These are phyloP conservation scores for Fusarium sp. DNA, from an alignment of 2,329 filamentous ascomycete species.

Conservation along the genomic window DNA sequence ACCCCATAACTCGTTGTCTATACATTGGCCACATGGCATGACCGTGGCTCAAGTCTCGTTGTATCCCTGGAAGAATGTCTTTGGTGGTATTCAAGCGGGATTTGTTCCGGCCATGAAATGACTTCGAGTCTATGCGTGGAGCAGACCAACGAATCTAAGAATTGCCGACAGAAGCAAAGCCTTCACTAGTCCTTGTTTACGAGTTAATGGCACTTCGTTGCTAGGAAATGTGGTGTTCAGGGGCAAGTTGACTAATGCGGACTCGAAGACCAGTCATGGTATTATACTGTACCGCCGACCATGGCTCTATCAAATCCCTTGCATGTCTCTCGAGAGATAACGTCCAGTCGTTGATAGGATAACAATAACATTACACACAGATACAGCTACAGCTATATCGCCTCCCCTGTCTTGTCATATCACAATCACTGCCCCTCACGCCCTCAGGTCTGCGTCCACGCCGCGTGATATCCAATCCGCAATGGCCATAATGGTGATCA, in stretches of 20 bases:
- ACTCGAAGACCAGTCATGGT: neutral
- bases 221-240: slow-evolving; percentile 17
- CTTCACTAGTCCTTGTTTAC: neutral
- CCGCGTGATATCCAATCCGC: slow-evolving; percentile 71
- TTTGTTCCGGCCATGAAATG: slow-evolving; percentile 2
- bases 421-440: slow-evolving; percentile 8
- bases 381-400: neutral
- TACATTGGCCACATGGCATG: slow-evolving; percentile 10
- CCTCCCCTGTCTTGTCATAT: slow-evolving; percentile 1
- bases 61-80: neutral
- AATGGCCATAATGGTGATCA: slow-evolving; percentile 80
- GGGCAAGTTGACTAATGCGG: slow-evolving; percentile 11
- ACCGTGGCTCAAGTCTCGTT: slow-evolving; percentile 2
- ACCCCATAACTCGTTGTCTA: slow-evolving; percentile 3
- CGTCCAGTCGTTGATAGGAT: slow-evolving; percentile 25
- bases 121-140: slow-evolving; percentile 1
- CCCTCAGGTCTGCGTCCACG: slow-evolving; percentile 57
- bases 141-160: slow-evolving; percentile 22
- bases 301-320: slow-evolving; percentile 20
- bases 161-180: slow-evolving; percentile 15
- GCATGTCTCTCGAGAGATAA: slow-evolving; percentile 8
- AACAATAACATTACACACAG: slow-evolving; percentile 11
- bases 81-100: neutral
- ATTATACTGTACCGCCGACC: neutral
- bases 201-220: slow-evolving; percentile 23